These are phyloP conservation scores for Backusella morwellensis DNA, from an alignment of 192 early-diverging fungal genomes.

Conservation along the genomic window DNA sequence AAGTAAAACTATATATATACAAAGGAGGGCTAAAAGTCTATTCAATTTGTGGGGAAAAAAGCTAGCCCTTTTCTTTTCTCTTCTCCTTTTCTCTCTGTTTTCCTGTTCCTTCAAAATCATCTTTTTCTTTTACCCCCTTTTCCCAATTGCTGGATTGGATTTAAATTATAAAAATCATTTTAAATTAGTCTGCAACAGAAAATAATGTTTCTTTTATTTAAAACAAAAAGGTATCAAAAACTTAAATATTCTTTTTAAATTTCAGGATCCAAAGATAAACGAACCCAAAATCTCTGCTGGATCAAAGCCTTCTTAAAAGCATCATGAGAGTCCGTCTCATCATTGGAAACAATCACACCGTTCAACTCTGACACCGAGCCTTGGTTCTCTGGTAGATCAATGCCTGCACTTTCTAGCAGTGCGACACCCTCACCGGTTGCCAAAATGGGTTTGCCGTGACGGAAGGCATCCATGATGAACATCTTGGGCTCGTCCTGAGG, in stretches of 20 bases:
- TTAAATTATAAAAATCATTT: neutral
- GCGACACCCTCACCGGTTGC: slow-evolving; percentile 12
- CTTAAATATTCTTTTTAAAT: neutral
- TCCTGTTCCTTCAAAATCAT: no score
- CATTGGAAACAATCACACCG: slow-evolving; percentile 2
- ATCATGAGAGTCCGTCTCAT: neutral
- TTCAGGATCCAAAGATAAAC: slow-evolving; percentile 13
- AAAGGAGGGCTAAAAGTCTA: neutral
- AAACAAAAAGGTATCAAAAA: neutral
- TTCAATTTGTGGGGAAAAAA: no score
- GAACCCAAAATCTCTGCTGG: slow-evolving; percentile 15
- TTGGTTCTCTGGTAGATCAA: neutral
- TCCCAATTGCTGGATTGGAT: neutral
- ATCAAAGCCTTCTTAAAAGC: slow-evolving; percentile 8
- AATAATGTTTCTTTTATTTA: neutral
- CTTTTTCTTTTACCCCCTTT: neutral
- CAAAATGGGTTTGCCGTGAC: slow-evolving; percentile 24
- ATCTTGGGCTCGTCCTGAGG: slow-evolving; percentile 19
- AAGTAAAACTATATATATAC: neutral
- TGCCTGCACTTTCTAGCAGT: slow-evolving; percentile 12
- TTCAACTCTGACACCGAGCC: neutral
- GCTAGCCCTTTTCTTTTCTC: neutral
- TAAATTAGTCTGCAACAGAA: neutral
- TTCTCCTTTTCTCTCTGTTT: neutral
- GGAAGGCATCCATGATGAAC: slow-evolving; percentile 19